phyloP scores from a whole-genome alignment of 169 alveolate genomes.

The Cyclospora cayetanensis region DNA sequence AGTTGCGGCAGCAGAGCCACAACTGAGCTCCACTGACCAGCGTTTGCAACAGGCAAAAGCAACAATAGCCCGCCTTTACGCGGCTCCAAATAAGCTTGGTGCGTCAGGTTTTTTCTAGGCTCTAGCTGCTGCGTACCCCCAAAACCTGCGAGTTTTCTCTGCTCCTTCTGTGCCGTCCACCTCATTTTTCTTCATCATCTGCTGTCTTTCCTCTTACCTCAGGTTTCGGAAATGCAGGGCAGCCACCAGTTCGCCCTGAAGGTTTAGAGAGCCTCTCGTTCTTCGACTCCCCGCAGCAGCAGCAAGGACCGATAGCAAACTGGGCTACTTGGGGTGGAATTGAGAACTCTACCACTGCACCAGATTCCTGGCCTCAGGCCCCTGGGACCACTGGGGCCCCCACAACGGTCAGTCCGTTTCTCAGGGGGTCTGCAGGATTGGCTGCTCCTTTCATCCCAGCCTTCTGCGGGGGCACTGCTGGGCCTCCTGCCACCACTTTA shows the following conservation, averaged over 20 bases:
- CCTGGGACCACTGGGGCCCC: too few relatives aligned
- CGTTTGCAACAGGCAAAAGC: constrained; percentile 32
- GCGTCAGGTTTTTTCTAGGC: not conserved
- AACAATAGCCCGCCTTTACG: constrained; percentile 39
- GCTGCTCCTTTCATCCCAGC: not conserved
- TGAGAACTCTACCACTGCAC: too few relatives aligned
- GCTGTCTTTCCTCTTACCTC: not conserved
- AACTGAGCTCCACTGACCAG: constrained; percentile 3
- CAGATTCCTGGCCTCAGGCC: too few relatives aligned
- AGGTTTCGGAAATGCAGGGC: not conserved
- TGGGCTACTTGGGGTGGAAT: constrained; percentile 23
- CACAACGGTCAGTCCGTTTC: not conserved
- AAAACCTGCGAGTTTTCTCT: not conserved
- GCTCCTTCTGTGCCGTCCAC: not conserved
- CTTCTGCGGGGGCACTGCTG: not conserved
- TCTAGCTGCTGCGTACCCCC: not conserved
- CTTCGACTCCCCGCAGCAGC: not conserved
- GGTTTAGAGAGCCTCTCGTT: not conserved
- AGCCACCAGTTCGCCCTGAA: not conserved
- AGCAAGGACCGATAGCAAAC: not conserved
- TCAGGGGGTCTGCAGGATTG: not conserved
- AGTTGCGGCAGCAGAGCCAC: constrained; percentile 13
- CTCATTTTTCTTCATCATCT: not conserved
- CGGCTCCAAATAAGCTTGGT: not conserved
- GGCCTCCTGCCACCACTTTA: not conserved